Percentiles rank a stretch among this genome's conserved stretches.
Conservation (phyloP, 345 rosid species). For the Aegle marmelos region DNA sequence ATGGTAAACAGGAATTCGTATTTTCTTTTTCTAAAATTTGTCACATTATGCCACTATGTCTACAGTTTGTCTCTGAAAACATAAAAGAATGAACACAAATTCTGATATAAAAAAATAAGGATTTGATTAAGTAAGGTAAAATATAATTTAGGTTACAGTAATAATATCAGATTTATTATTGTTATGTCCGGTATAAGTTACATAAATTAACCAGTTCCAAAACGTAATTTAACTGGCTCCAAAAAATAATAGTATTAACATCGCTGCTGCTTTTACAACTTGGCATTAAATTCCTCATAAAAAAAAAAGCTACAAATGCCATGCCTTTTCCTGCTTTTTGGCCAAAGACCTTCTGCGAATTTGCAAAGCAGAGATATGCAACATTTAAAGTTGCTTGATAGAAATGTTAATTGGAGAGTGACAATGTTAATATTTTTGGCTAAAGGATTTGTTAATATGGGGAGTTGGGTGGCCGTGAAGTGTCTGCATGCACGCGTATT, state of each 20-base stretch:
- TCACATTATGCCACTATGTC: neutral
- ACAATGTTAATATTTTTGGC: neutral
- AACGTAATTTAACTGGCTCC: no score
- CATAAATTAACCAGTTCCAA: no score
- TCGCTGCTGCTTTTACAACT: neutral
- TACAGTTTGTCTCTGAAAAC: neutral
- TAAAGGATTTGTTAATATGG: neutral
- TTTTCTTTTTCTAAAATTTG: neutral
- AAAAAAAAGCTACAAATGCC: neutral
- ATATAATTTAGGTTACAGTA: no score
- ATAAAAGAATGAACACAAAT: neutral
- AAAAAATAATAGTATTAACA: neutral
- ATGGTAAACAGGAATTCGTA: neutral
- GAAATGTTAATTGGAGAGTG: neutral
- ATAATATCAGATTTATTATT: no score
- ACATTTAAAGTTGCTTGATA: neutral
- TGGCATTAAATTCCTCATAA: conserved; percentile 4
- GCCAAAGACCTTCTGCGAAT: neutral
- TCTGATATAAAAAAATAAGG: neutral
- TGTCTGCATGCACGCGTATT: neutral
- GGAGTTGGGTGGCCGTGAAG: neutral
- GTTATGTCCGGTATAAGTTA: no score
- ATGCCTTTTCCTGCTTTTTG: conserved; percentile 9
- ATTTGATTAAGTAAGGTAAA: no score
- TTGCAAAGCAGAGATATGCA: neutral